Conservation (phyloP, 2,329 filamentous ascomycete species). For the Fusarium pseudocircinatum region DNA sequence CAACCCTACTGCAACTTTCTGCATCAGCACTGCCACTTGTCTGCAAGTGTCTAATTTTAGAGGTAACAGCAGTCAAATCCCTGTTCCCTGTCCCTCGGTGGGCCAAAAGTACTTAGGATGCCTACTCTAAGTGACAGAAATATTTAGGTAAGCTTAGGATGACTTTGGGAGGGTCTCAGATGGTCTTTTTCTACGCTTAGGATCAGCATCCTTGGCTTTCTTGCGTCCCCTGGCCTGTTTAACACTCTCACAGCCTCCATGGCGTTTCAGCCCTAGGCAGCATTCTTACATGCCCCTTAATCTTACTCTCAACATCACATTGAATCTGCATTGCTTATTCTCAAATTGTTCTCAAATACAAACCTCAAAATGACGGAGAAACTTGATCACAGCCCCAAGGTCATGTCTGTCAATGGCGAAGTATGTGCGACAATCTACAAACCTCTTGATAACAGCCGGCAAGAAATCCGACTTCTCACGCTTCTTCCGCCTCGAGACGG, state of each 20-base stretch:
- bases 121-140: too few species aligned
- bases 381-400: fast-evolving
- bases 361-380: background rate
- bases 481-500: background rate
- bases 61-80: background rate
- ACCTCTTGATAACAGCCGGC: background rate
- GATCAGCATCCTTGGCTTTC: background rate
- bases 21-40: background rate
- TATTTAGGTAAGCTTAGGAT: too few species aligned
- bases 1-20: fast-evolving
- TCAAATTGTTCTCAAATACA: background rate
- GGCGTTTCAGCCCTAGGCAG: background rate
- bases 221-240: background rate
- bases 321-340: background rate
- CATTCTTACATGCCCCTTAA: background rate
- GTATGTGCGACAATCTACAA: background rate
- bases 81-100: background rate
- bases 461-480: slow-evolving; percentile 16
- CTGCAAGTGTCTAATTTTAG: too few species aligned
- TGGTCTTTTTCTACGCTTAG: background rate
- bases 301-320: background rate
- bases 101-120: too few species aligned
- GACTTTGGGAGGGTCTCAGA: too few species aligned
- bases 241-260: background rate
- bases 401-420: background rate